phyloP scores from a whole-genome alignment of 441 rosid genomes.

The Brassica balearica region DNA sequence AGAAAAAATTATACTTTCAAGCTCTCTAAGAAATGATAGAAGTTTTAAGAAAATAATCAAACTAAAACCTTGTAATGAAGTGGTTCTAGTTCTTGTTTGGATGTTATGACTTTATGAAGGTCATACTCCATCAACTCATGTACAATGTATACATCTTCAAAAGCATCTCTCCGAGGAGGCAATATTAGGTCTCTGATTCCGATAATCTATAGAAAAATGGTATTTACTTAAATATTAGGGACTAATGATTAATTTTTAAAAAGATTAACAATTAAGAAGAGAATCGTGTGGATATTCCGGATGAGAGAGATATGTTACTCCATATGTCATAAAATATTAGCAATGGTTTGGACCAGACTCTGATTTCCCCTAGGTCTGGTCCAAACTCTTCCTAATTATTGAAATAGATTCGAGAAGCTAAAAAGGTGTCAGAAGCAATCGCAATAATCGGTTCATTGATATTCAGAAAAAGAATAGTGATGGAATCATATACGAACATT shows the following conservation, averaged over 20 bases:
- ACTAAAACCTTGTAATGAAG: constrained; percentile 76
- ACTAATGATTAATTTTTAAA: not conserved
- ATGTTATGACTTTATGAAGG: constrained; percentile 64
- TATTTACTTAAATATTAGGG: constrained; percentile 9
- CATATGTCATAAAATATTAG: not conserved
- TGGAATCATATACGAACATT: constrained; percentile 62
- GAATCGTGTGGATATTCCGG: not conserved
- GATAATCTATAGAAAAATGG: constrained; percentile 62
- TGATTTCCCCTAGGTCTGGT: not conserved
- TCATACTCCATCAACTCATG: constrained; percentile 82
- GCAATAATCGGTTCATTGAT: not conserved
- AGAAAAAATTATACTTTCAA: constrained; percentile 18
- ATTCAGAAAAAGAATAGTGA: not conserved
- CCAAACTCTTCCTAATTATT: not conserved
- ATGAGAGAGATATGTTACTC: not conserved
- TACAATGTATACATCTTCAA: constrained; percentile 85
- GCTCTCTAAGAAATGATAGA: constrained; percentile 8
- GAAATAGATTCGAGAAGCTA: not conserved
- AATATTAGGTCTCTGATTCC: constrained; percentile 86
- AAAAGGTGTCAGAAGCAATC: not conserved
- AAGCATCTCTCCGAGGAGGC: constrained; percentile 70
- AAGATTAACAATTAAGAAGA: not conserved
- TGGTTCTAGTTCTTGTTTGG: constrained; percentile 61
- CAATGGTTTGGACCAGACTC: not conserved
- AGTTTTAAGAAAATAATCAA: not conserved